Base-by-base conservation (phyloP, 306 rosid species). In the Prunus persica region DNA sequence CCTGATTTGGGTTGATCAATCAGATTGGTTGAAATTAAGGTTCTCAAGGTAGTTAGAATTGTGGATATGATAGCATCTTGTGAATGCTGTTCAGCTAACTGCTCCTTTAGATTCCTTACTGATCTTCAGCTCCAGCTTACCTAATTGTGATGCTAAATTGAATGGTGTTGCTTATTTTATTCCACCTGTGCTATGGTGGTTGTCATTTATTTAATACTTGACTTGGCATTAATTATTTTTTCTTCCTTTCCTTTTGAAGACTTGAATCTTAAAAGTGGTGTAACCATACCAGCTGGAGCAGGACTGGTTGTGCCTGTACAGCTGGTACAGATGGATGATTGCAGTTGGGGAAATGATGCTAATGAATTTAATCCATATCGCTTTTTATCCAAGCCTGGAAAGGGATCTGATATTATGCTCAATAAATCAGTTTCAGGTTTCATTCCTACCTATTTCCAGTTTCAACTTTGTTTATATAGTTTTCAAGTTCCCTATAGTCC, bases 341-440 rank as follows among this genome's bases (percentile, higher is more conserved):
- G 80, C 65, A 87, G 77, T 70, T 93, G 96, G 96, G 98, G 98
- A 62, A 84, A 84, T 61, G 86, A 81, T 81, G 94, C 93, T 57
- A 47, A 80, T 74, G 87, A 82, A 58, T 93, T 93, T 72, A 90
- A 84, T 81, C 98, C 98, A 15, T 86, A 82, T 76, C 89, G 96
- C 3, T 90, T 93, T 84, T 73, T 93, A 61, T 87, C 89, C 20
- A 76, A 67, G 65, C 72, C 76, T 70, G 60, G 81, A 55, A 74
- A 83, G 61, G 81, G 68, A 82, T 75, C 88, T 73, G 82, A 86
- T 86, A 73, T 64, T 67, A 66, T 43, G 32, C 79, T 32, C 56
- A 76, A 27, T 66, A 32, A 76, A 25, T 70, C 89, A 57, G 38
- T 54, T 60, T 60, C 85, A 82, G 74, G 86, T 83, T 76, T 71